Evolutionary conservation across 2,329 filamentous ascomycete species (phyloP).

Genomic region (Rhexocercosporidium sp.): DNA sequence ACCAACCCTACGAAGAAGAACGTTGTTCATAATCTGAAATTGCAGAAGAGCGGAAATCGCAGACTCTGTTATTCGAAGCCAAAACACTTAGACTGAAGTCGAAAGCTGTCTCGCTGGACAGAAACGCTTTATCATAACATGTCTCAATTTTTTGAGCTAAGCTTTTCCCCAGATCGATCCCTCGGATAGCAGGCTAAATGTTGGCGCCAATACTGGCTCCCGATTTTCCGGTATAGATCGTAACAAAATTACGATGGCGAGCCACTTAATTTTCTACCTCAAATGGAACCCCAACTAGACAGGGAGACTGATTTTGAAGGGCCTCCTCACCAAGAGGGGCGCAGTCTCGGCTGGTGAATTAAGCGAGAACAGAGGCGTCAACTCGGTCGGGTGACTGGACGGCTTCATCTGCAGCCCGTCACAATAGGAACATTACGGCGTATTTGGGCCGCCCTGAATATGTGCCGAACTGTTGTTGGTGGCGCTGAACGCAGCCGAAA

Average conservation of each 20-base stretch:
- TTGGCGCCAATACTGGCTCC: neutral
- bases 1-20: no score
- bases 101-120: no score
- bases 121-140: no score
- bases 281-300: neutral
- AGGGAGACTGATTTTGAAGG: neutral
- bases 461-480: neutral
- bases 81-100: no score
- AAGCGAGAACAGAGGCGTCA: conserved; percentile 4
- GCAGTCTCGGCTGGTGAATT: conserved; percentile 6
- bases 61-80: no score
- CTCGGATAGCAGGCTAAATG: neutral
- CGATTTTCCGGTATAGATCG: neutral
- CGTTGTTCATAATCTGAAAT: no score
- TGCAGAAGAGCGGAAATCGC: no score
- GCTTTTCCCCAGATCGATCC: neutral
- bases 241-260: neutral
- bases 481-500: no score
- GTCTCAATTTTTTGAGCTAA: no score
- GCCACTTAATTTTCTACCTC: neutral
- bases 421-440: neutral
- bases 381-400: neutral
- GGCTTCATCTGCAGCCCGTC: neutral
- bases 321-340: neutral
- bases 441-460: neutral